phyloP scores from a whole-genome alignment of 2,329 filamentous ascomycete genomes.

The Fusarium scirpi region DNA sequence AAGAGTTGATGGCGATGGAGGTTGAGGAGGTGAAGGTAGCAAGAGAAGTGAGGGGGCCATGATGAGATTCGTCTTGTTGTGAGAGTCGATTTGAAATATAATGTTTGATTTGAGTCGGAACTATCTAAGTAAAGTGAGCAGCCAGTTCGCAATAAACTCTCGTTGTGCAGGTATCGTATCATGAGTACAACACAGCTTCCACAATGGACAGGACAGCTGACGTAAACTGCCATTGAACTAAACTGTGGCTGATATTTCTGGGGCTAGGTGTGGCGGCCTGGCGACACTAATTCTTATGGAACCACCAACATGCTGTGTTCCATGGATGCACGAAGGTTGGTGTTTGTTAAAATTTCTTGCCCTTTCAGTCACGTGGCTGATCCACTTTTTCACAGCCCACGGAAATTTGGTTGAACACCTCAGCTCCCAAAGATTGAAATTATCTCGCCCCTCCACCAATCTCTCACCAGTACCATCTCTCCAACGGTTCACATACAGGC shows the following conservation, averaged over 20 bases:
- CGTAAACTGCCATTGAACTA: not conserved
- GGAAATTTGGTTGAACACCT: too few species aligned
- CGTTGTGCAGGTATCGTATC: not conserved
- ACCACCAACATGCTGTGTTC: too few species aligned
- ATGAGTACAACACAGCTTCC: not conserved
- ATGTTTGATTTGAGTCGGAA: not conserved
- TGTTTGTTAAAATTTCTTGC: too few species aligned
- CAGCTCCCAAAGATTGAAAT: conserved; percentile 55
- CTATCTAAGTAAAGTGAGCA: not conserved
- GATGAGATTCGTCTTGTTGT: not conserved
- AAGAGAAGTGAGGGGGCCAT: conserved; percentile 62
- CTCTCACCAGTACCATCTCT: conserved; percentile 57
- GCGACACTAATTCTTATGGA: too few species aligned
- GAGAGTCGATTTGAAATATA: not conserved
- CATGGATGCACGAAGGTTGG: too few species aligned
- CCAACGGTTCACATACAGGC: conserved; percentile 59
- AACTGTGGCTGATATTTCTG: not conserved
- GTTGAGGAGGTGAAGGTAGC: conserved; percentile 71
- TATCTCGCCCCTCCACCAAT: conserved; percentile 57
- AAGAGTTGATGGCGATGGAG: conserved; percentile 63
- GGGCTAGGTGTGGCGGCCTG: not conserved
- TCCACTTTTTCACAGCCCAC: too few species aligned
- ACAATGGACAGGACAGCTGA: not conserved
- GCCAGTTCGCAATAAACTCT: not conserved
- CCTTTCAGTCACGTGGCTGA: too few species aligned